phyloP scores from a whole-genome alignment of 2,329 filamentous ascomycete genomes.

The Capronia americana region DNA sequence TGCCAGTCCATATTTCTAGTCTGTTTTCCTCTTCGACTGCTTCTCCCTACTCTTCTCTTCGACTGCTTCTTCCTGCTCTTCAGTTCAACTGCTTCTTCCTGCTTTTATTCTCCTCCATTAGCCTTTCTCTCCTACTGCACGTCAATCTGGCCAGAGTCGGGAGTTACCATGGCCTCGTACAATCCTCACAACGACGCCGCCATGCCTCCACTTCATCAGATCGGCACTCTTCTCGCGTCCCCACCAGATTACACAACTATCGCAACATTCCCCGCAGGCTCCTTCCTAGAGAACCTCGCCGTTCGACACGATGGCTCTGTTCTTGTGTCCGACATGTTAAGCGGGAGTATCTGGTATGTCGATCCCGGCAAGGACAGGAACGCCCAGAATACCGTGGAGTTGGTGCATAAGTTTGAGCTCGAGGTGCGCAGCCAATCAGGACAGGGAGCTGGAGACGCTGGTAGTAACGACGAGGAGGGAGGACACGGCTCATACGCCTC shows the following conservation, averaged over 20 bases:
- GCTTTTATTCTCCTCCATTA: neutral
- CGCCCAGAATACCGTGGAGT: neutral
- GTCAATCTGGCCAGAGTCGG: neutral
- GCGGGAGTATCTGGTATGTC: slow-evolving; percentile 12
- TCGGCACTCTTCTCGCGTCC: neutral
- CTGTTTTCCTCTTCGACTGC: neutral
- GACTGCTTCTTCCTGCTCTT: too few species aligned
- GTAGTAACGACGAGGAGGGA: neutral
- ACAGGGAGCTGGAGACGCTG: neutral
- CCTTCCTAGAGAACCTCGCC: slow-evolving; percentile 23
- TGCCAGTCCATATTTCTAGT: too few species aligned
- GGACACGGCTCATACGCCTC: slow-evolving; percentile 2
- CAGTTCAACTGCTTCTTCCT: neutral
- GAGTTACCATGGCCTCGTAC: neutral
- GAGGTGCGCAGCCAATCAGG: neutral
- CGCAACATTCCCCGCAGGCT: slow-evolving; percentile 9
- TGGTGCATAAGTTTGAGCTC: slow-evolving; percentile 14
- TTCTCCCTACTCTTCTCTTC: too few species aligned
- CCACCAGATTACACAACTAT: slow-evolving; percentile 5
- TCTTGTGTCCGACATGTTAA: slow-evolving; percentile 20
- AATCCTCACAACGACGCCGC: neutral
- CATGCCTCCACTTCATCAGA: neutral
- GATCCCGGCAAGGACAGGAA: slow-evolving; percentile 1
- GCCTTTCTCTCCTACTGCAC: neutral
- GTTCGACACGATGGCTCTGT: slow-evolving; percentile 19